Evolutionary conservation across 2,329 filamentous ascomycete genomes (phyloP).

Genomic region (Rhynchosporium secalis): DNA sequence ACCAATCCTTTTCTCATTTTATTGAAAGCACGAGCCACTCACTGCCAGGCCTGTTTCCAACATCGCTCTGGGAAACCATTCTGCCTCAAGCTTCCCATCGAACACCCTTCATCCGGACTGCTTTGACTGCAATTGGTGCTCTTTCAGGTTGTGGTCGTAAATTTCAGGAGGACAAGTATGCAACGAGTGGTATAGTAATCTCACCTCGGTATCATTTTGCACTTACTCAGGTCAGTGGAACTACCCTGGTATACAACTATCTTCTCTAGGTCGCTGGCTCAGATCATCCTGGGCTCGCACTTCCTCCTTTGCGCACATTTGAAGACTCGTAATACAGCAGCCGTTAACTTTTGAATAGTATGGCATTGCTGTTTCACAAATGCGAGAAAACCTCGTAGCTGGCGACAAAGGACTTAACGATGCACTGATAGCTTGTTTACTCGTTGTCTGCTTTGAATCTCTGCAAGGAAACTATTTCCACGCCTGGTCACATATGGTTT

Average conservation of each 20-base stretch:
- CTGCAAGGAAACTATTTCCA: slow-evolving; percentile 20
- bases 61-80: slow-evolving; percentile 9
- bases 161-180: background rate
- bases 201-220: slow-evolving; percentile 14
- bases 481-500: slow-evolving; percentile 16
- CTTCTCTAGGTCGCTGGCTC: too few relatives aligned
- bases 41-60: slow-evolving; percentile 12
- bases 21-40: background rate
- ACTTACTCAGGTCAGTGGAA: slow-evolving; percentile 1
- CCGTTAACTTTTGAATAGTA: background rate
- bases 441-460: slow-evolving; percentile 24
- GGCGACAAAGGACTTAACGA: slow-evolving; percentile 12
- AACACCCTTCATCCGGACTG: slow-evolving; percentile 15
- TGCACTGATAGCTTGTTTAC: slow-evolving; percentile 20
- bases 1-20: slow-evolving; percentile 13
- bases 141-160: slow-evolving; percentile 15
- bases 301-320: too few relatives aligned
- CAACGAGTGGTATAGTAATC: slow-evolving; percentile 10
- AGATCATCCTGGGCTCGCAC: background rate
- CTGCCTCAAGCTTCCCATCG: slow-evolving; percentile 16
- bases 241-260: background rate
- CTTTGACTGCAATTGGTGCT: slow-evolving; percentile 19
- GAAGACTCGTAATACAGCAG: background rate
- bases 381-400: slow-evolving; percentile 8
- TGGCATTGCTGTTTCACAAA: slow-evolving; percentile 2